These are phyloP conservation scores for Annulohypoxylon nitens DNA, from an alignment of 495 filamentous ascomycete species.

Conservation along the genomic window DNA sequence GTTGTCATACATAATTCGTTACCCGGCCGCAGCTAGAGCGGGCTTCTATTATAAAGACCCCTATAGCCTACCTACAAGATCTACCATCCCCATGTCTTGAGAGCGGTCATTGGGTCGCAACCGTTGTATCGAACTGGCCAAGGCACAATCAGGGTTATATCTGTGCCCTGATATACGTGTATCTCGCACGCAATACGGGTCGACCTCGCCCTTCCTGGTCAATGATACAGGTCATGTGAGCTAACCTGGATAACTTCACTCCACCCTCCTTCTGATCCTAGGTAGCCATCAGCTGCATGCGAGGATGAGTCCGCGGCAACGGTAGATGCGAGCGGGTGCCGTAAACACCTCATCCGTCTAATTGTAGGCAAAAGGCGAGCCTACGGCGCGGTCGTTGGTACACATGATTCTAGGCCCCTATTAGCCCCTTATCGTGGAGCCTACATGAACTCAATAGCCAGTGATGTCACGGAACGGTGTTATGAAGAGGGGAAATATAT, in stretches of 20 bases:
- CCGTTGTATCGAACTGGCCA: constrained; percentile 22
- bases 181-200: constrained; percentile 28
- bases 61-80: constrained; percentile 36
- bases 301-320: constrained; percentile 7
- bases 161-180: constrained; percentile 38
- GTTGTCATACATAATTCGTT: constrained; percentile 21
- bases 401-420: constrained; percentile 9
- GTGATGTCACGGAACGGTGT: constrained; percentile 17
- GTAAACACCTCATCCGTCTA: constrained; percentile 18
- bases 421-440: constrained; percentile 11
- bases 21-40: constrained; percentile 26
- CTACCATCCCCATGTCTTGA: constrained; percentile 33
- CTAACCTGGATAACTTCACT: constrained; percentile 35
- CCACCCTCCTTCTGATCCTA: constrained; percentile 32
- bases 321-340: neutral
- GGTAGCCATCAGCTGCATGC: constrained; percentile 22
- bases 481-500: constrained; percentile 31
- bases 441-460: neutral
- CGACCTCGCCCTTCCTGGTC: constrained; percentile 24
- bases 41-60: constrained; percentile 34
- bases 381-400: constrained; percentile 4
- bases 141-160: constrained; percentile 41
- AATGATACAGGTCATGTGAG: constrained; percentile 31
- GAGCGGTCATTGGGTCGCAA: constrained; percentile 28
- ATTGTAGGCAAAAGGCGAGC: constrained; percentile 14